Percentiles rank a stretch among this genome's conserved stretches.
These are phyloP conservation scores for Musa balbisiana DNA, from an alignment of 202 grass and related monocot species.

Conservation along the genomic window DNA sequence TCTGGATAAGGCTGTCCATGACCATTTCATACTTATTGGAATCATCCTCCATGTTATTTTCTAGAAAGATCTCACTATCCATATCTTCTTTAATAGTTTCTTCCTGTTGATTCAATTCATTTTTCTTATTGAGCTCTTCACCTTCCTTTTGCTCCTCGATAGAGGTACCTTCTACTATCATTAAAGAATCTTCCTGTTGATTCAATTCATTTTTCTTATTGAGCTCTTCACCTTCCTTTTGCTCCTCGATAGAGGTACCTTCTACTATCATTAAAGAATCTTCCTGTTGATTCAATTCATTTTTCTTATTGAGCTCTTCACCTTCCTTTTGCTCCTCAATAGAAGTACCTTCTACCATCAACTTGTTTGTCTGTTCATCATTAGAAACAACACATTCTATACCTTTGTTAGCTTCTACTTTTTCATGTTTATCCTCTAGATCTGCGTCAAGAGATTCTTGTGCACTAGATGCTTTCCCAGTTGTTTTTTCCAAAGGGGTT, in stretches of 20 bases:
- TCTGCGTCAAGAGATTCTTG: not conserved
- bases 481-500: not conserved
- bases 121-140: not conserved
- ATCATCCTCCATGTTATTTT: no score
- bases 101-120: not conserved
- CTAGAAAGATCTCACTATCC: not conserved
- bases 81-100: not conserved
- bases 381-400: not conserved
- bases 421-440: not conserved
- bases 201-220: not conserved
- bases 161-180: not conserved
- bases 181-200: not conserved
- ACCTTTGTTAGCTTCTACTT: not conserved
- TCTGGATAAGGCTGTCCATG: no score
- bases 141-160: not conserved
- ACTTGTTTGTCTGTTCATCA: not conserved
- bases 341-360: not conserved
- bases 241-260: not conserved
- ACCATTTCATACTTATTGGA: no score
- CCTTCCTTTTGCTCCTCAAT: not conserved
- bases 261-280: not conserved
- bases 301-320: not conserved
- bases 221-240: not conserved
- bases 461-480: not conserved
- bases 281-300: not conserved